These are phyloP conservation scores for Didymella pinodella DNA, from an alignment of 2,329 filamentous ascomycete genomes.

Conservation along the genomic window DNA sequence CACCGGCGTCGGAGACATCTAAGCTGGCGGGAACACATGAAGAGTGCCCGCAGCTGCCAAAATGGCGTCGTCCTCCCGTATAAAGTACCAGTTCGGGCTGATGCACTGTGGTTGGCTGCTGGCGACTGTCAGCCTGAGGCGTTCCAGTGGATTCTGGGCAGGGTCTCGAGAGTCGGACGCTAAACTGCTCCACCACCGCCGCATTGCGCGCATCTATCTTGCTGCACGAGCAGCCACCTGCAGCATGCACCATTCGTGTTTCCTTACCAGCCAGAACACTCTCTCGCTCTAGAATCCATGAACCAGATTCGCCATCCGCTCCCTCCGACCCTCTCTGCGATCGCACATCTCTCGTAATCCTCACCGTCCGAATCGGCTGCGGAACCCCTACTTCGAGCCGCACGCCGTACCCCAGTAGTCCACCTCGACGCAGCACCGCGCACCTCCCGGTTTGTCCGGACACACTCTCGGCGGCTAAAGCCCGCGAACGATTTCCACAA, in stretches of 20 bases:
- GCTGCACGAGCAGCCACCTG: constrained; percentile 35
- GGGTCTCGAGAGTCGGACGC: constrained; percentile 13
- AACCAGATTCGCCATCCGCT: constrained; percentile 23
- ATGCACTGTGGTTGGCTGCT: constrained; percentile 2
- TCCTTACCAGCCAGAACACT: constrained; percentile 8
- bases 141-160: neutral
- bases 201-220: constrained; percentile 34
- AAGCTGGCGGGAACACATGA: neutral
- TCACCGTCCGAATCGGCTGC: constrained; percentile 32
- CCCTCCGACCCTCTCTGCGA: constrained; percentile 36
- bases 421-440: constrained; percentile 11
- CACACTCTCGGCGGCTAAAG: constrained; percentile 43
- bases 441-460: constrained; percentile 37
- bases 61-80: neutral
- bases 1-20: neutral
- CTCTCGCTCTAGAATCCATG: constrained; percentile 27
- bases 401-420: constrained; percentile 5
- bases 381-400: constrained; percentile 36
- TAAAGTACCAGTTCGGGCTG: neutral
- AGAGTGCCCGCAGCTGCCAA: neutral
- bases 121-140: constrained; percentile 5
- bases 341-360: constrained; percentile 25
- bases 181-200: constrained; percentile 30
- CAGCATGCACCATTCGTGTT: constrained; percentile 29
- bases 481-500: constrained; percentile 39